Percentiles rank a stretch among this genome's conserved stretches.
These are phyloP conservation scores for Fusarium longipes DNA, from an alignment of 2,329 filamentous ascomycete species.

Conservation along the genomic window DNA sequence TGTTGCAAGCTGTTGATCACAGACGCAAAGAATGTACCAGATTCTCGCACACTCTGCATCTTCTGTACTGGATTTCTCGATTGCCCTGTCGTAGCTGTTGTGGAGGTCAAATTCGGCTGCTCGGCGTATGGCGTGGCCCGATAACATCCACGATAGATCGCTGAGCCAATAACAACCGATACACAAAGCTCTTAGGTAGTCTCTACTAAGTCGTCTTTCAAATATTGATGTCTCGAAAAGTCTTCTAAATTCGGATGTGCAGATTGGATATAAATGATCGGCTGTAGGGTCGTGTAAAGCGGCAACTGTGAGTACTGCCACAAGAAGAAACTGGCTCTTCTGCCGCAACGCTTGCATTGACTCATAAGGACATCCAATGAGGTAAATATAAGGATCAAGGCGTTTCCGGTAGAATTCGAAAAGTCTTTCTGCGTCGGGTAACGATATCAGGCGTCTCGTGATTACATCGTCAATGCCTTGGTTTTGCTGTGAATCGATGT, in stretches of 20 bases:
- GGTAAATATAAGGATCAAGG: slow-evolving; percentile 64
- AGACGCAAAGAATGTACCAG: slow-evolving; percentile 71
- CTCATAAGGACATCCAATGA: slow-evolving; percentile 63
- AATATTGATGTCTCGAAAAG: slow-evolving; percentile 62
- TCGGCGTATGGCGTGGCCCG: slow-evolving; percentile 63
- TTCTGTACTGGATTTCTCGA: slow-evolving; percentile 55
- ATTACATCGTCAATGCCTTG: slow-evolving; percentile 51
- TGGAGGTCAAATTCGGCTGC: slow-evolving; percentile 61
- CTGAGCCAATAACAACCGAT: slow-evolving; percentile 72
- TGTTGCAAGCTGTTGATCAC: slow-evolving; percentile 71
- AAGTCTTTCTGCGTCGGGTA: slow-evolving; percentile 62
- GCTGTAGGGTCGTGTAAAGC: slow-evolving; percentile 67
- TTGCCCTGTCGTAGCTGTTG: slow-evolving; percentile 55
- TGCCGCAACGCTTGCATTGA: slow-evolving; percentile 64
- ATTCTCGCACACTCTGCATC: slow-evolving; percentile 65
- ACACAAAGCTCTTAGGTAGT: slow-evolving; percentile 69
- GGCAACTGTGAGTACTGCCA: slow-evolving; percentile 69
- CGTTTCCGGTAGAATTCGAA: slow-evolving; percentile 62
- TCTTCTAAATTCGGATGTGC: slow-evolving; percentile 66
- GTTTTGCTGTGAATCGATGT: slow-evolving; percentile 33
- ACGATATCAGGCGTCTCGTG: slow-evolving; percentile 54
- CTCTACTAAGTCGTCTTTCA: slow-evolving; percentile 53
- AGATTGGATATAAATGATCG: slow-evolving; percentile 63
- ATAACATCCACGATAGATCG: slow-evolving; percentile 71
- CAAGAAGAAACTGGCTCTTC: slow-evolving; percentile 66